Conservation (phyloP, 306 rosid genomes). For the Gastrolobium bilobum region DNA sequence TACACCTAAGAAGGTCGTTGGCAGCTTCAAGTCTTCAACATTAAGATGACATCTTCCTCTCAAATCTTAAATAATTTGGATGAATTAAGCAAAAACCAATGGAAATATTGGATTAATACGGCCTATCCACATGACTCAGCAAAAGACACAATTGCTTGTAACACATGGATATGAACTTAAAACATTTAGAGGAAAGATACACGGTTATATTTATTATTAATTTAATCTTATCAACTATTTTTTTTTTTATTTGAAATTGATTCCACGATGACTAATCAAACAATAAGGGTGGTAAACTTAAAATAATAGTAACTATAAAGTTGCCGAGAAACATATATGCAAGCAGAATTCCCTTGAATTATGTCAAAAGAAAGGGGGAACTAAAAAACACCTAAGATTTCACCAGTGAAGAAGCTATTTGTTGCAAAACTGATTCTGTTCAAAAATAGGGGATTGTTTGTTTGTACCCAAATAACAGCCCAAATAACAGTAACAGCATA, state of each 20-base stretch:
- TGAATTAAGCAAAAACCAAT: neutral
- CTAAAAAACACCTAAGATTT: too few species aligned
- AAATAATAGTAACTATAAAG: too few species aligned
- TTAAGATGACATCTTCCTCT: neutral
- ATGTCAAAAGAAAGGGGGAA: neutral
- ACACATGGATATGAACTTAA: neutral
- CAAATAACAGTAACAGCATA: too few species aligned
- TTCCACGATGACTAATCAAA: too few species aligned
- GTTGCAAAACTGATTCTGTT: neutral
- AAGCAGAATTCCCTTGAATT: neutral
- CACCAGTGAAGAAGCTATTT: neutral
- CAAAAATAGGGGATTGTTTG: neutral
- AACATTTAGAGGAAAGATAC: neutral
- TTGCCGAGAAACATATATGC: neutral
- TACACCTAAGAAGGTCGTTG: neutral
- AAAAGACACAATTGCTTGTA: neutral
- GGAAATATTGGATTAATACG: neutral
- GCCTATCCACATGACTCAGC: neutral
- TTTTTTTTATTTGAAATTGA: too few species aligned
- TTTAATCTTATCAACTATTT: too few species aligned
- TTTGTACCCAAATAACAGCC: neutral
- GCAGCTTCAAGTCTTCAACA: neutral
- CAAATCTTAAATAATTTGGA: neutral
- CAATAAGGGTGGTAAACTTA: too few species aligned
- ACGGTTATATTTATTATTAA: too few species aligned